Evolutionary conservation across 768 basidiomycete genomes (phyloP).

Genomic region (Macrolepiota fuliginosa): DNA sequence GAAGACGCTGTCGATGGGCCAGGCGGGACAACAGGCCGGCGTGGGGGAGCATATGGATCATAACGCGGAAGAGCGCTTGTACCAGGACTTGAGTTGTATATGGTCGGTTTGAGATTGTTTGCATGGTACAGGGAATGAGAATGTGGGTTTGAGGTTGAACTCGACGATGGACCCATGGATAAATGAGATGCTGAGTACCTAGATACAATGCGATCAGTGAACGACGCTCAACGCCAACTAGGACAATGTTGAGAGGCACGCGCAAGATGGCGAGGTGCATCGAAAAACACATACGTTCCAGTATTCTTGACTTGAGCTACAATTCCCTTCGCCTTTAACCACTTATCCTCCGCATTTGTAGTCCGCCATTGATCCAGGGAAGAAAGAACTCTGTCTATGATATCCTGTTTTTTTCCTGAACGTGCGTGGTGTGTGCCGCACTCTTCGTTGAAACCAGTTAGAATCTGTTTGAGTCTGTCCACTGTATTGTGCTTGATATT

Average conservation of each 20-base stretch:
- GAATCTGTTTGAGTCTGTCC: conserved; percentile 81
- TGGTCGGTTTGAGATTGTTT: conserved; percentile 10
- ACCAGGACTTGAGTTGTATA: conserved; percentile 18
- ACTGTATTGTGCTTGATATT: conserved; percentile 77
- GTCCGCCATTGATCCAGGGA: conserved; percentile 62
- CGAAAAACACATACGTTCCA: conserved; percentile 58
- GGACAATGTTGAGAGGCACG: neutral
- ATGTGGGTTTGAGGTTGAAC: neutral
- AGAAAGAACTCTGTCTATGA: conserved; percentile 71
- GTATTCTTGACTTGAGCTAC: conserved; percentile 62
- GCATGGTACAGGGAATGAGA: conserved; percentile 20
- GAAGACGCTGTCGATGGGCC: conserved; percentile 33
- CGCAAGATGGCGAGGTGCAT: conserved; percentile 7
- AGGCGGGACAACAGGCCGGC: conserved; percentile 35
- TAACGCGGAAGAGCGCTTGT: conserved; percentile 45
- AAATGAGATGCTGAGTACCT: conserved; percentile 18
- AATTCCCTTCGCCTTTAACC: conserved; percentile 66
- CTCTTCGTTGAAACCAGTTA: conserved; percentile 76
- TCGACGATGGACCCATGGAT: conserved; percentile 5
- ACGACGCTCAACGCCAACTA: conserved; percentile 2
- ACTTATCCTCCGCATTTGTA: conserved; percentile 57
- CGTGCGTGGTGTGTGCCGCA: conserved; percentile 66
- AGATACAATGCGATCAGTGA: conserved; percentile 11
- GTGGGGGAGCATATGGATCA: conserved; percentile 66
- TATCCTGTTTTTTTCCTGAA: conserved; percentile 84